Evolutionary conservation across 306 rosid species (phyloP).

Genomic region (Argentina anserina): DNA sequence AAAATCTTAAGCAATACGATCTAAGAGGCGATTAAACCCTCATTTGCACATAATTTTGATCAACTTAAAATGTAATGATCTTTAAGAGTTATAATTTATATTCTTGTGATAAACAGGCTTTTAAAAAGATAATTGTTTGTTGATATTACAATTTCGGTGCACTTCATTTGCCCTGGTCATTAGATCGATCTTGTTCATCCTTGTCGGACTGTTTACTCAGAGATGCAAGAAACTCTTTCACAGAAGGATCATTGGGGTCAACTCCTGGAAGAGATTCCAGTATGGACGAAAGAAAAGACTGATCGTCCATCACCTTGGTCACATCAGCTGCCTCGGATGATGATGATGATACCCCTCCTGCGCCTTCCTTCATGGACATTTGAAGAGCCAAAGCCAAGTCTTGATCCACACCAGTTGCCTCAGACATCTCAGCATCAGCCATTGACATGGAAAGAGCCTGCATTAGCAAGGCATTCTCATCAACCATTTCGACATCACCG

Average conservation of each 20-base stretch:
- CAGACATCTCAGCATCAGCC: conserved; percentile 38
- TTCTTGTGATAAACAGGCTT: not conserved
- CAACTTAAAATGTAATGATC: no score
- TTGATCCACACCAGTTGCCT: conserved; percentile 23
- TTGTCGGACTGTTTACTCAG: conserved; percentile 23
- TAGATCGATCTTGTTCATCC: conserved; percentile 28
- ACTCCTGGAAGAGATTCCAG: conserved; percentile 42
- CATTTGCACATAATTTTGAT: no score
- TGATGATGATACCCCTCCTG: not conserved
- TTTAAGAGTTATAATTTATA: no score
- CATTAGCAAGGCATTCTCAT: conserved; percentile 14
- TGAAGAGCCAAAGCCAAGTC: conserved; percentile 39
- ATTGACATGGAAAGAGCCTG: conserved; percentile 31
- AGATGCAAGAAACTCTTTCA: conserved; percentile 33
- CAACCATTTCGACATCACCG: conserved; percentile 16
- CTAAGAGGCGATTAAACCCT: not conserved
- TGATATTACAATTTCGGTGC: not conserved
- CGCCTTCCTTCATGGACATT: conserved; percentile 38
- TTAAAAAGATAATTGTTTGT: not conserved
- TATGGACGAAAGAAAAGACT: conserved; percentile 32
- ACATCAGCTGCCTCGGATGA: conserved; percentile 15
- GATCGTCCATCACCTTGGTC: conserved; percentile 37
- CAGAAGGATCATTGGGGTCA: conserved; percentile 45
- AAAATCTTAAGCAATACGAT: not conserved
- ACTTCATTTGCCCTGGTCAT: conserved; percentile 25